These are phyloP conservation scores for Pistacia atlantica DNA, from an alignment of 345 rosid genomes.

Conservation along the genomic window DNA sequence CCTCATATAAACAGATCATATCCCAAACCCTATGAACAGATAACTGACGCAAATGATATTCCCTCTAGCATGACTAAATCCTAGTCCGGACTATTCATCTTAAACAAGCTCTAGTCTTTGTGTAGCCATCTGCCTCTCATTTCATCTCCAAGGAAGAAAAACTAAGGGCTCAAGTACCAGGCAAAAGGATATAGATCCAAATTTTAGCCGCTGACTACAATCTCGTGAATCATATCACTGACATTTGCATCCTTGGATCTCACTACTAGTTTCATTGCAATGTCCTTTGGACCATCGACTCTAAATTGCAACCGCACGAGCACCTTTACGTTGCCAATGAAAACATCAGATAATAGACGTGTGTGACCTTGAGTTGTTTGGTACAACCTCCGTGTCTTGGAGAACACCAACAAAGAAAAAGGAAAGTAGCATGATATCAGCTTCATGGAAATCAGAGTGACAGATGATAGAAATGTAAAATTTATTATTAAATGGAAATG, in stretches of 20 bases:
- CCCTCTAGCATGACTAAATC: background rate
- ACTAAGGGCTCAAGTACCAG: background rate
- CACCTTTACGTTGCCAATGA: conserved; percentile 83
- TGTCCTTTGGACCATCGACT: conserved; percentile 74
- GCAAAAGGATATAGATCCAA: background rate
- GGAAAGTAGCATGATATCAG: background rate
- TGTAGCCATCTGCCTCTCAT: conserved; percentile 20
- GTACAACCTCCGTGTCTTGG: conserved; percentile 85
- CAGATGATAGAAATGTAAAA: background rate
- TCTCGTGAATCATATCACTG: conserved; percentile 86
- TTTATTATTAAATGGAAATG: background rate
- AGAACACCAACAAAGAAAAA: conserved; percentile 7
- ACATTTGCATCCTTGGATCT: conserved; percentile 79
- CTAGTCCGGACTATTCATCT: conserved; percentile 15
- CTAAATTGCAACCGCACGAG: conserved; percentile 87
- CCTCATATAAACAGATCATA: too few relatives aligned
- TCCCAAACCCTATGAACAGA: background rate
- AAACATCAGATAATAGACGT: conserved; percentile 77
- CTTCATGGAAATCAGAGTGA: background rate
- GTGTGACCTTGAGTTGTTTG: conserved; percentile 93
- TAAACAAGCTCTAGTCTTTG: conserved; percentile 12
- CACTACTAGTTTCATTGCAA: conserved; percentile 87
- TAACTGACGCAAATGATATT: conserved; percentile 9
- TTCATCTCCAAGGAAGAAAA: background rate
- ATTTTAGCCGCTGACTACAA: conserved; percentile 76